Evolutionary conservation across 2,329 filamentous ascomycete genomes (phyloP), one percentile per base, ranked within the genome.

Genomic region (Aspergillus amoenus): DNA sequence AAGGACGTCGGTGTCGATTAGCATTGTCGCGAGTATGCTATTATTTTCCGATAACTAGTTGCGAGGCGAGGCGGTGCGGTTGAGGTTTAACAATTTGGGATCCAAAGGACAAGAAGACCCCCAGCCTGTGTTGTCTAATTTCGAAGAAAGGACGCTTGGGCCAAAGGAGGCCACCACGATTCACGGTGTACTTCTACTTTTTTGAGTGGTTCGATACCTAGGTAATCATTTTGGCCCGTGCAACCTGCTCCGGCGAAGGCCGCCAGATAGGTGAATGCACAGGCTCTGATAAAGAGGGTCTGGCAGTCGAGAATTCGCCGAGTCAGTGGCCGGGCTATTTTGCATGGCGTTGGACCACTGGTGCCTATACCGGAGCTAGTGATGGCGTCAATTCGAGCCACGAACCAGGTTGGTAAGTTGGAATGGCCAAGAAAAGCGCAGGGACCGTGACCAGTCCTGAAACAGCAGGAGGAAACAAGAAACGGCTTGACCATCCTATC

Each of bases 1-100:
- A 27, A 81, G 70, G 54, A 81, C 74, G 62, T 81, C 78, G 3
- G 73, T 76, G 60, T 78, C 75, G 51, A 74, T 66, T 32, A 46
- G 44, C 57, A 59, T 59, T 43, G 4, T 32, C 2, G 8, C 32
- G 21, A 17, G 8, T 30, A 11, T 11, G 27, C 27, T 11, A 30
- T 30, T 11, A 30, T 30, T 11, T 41, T 22, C 5, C 11, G 8
- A 47, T 15, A n/a, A 32, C 15, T 15, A 32, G 44, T 15, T 15
- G 15, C 13, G 24, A 32, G 27, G 30, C 15, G 43, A 18, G 12
- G 44, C 9, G 27, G 4, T 18, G 15, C 13, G 11, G 11, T 17
- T 32, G 3, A 18, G n/a, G 15, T 1, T n/a, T 37, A 12, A n/a
- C 13, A n/a, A 37, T 15, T 37, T 37, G 13, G n/a, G 34, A 37